phyloP scores from a whole-genome alignment of 2,329 filamentous ascomycete species.

The Xylariales sp. region DNA sequence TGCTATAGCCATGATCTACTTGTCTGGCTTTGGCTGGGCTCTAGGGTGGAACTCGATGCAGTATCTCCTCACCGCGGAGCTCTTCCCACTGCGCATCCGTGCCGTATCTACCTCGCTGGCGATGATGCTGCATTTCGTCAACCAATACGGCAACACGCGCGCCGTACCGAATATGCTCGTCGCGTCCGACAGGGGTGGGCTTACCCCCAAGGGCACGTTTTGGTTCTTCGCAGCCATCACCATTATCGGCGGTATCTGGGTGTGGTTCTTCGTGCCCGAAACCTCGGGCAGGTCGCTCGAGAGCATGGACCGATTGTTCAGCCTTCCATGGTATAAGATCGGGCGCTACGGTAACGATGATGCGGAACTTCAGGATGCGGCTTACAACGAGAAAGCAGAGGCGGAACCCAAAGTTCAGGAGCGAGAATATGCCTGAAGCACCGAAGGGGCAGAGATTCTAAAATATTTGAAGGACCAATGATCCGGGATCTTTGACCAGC shows the following conservation, averaged over 20 bases:
- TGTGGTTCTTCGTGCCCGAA: constrained; percentile 67
- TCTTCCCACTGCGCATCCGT: constrained; percentile 71
- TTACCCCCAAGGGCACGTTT: constrained; percentile 64
- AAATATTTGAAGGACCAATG: too few relatives aligned
- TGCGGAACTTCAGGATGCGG: constrained; percentile 41
- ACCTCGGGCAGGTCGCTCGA: constrained; percentile 59
- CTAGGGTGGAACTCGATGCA: constrained; percentile 70
- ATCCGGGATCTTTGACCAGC: not conserved
- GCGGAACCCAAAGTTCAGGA: constrained; percentile 17
- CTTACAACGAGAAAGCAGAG: constrained; percentile 39
- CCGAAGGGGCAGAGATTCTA: too few relatives aligned
- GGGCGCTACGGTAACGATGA: constrained; percentile 52
- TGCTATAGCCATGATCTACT: constrained; percentile 70
- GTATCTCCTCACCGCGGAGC: constrained; percentile 72
- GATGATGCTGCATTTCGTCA: constrained; percentile 76
- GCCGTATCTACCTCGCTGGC: constrained; percentile 66
- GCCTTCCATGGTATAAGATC: constrained; percentile 70
- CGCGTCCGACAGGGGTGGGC: constrained; percentile 35
- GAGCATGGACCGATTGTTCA: constrained; percentile 66
- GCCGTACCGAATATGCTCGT: constrained; percentile 74
- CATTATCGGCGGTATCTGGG: constrained; percentile 61
- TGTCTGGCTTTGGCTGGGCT: constrained; percentile 66
- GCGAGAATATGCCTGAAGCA: constrained; percentile 1
- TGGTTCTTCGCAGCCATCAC: constrained; percentile 68
- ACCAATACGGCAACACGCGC: constrained; percentile 73